Percentiles rank a stretch among this genome's conserved stretches.
Conservation (phyloP, 108 stramenopile genomes). For the Cyclotella distinguenda region DNA sequence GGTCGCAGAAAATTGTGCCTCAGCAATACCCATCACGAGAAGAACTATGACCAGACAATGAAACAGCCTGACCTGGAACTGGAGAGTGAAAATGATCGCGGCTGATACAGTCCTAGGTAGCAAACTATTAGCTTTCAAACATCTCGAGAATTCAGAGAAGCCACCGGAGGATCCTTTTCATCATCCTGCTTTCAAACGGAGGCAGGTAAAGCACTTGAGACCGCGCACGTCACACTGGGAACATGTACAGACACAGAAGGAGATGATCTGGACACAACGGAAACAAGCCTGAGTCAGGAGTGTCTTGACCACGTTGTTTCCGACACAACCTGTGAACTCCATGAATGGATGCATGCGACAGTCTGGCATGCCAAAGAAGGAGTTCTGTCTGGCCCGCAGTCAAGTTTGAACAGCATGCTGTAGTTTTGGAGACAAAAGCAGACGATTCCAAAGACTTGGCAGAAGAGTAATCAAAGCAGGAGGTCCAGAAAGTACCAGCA, state of each 20-base stretch:
- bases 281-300: too few relatives aligned
- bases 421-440: not conserved
- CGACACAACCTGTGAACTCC: not conserved
- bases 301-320: not conserved
- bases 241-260: too few relatives aligned
- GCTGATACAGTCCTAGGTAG: slow-evolving; percentile 40
- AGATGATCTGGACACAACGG: too few relatives aligned
- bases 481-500: too few relatives aligned
- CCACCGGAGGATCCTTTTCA: not conserved
- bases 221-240: too few relatives aligned
- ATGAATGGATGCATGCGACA: not conserved
- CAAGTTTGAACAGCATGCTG: not conserved
- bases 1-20: slow-evolving; percentile 52
- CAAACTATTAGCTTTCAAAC: not conserved
- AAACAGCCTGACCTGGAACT: slow-evolving; percentile 23
- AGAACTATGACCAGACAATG: slow-evolving; percentile 13
- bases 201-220: too few relatives aligned
- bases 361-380: slow-evolving; percentile 5
- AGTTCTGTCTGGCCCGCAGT: not conserved
- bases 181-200: not conserved
- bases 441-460: not conserved
- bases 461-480: not conserved
- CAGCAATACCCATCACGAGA: slow-evolving; percentile 2
- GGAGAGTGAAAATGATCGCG: slow-evolving; percentile 31
- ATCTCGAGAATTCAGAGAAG: not conserved